Evolutionary conservation across 2,329 filamentous ascomycete species (phyloP), one percentile per base, ranked within the genome.

Genomic region (Cercospora canescens): DNA sequence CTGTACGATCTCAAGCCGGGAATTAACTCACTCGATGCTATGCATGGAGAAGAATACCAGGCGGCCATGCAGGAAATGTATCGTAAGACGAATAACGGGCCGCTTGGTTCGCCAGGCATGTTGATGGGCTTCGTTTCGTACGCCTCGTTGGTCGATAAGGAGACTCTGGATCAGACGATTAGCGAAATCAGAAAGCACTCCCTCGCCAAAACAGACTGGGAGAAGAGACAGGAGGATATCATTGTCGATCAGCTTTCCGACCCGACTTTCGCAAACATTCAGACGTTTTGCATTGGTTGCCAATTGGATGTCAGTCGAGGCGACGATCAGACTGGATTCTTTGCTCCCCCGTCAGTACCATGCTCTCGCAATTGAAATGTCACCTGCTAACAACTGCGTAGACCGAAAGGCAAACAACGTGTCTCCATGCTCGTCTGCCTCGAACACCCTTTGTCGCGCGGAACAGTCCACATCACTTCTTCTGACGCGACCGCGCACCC

Each of bases 191-290:
- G 73, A 9, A 65, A 74, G 60, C 76, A 76, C 39, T 79, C 77
- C 2, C 66, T 75, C 2, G 78, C 76, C 18, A 68, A 73, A 63
- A 78, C 76, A 1, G 71, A 74, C 2, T 78, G 79, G 59, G 76
- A 78, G 67, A 78, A 77, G 62, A 66, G 68, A 26, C 75, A 77
- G 56, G 76, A 78, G 59, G 72, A 77, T 50, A 69, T 75, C 16
- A 75, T 77, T 32, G 71, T 77, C 6, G 67, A 71, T 24, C 76
- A 78, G 63, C 72, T 77, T 7, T 71, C 73, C 6, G 74, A 75
- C 62, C 69, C 73, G 4, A 76, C 66, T 7, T 78, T 78, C 50
- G 77, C 78, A 32, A 78, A 79, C 62, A 74, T 80, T 11, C 77
- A 80, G 67, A 72, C 75, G 3, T 75, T 79, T 65, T 69, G 70